These are phyloP conservation scores for Heliosperma pusillum DNA, from an alignment of 148 eudicot species.

Conservation along the genomic window DNA sequence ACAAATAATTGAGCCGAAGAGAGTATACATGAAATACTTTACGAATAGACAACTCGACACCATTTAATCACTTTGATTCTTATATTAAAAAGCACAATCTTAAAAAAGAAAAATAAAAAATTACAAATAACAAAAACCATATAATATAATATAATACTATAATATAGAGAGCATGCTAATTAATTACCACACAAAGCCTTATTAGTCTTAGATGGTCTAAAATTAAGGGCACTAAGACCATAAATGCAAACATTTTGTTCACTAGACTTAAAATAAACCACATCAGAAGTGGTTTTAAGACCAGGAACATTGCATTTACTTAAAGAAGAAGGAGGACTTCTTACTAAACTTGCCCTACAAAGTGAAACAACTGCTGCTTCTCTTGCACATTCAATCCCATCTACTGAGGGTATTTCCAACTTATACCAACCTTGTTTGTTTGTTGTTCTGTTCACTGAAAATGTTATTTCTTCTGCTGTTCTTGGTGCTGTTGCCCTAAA, in stretches of 20 bases:
- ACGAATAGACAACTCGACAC: conserved; percentile 11
- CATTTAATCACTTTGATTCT: conserved; percentile 10
- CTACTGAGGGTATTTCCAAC: conserved; percentile 70
- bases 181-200: conserved; percentile 54
- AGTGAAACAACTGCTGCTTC: conserved; percentile 45
- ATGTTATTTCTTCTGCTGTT: conserved; percentile 66
- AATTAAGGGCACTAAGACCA: conserved; percentile 62
- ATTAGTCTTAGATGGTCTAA: conserved; percentile 55
- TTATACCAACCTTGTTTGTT: conserved; percentile 66
- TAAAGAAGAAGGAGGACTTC: conserved; percentile 40
- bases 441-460: conserved; percentile 82
- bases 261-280: conserved; percentile 56
- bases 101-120: neutral
- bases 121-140: neutral
- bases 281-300: conserved; percentile 50
- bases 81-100: neutral
- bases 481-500: conserved; percentile 59
- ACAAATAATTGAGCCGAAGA: too few species aligned
- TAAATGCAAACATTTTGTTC: conserved; percentile 70
- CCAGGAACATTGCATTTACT: conserved; percentile 71
- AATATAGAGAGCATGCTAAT: conserved; percentile 16
- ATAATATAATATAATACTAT: neutral
- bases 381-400: conserved; percentile 77
- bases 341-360: conserved; percentile 66
- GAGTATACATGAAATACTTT: too few species aligned